Conservation (phyloP, 2,329 filamentous ascomycete species). For the Trichoderma brevicompactum region DNA sequence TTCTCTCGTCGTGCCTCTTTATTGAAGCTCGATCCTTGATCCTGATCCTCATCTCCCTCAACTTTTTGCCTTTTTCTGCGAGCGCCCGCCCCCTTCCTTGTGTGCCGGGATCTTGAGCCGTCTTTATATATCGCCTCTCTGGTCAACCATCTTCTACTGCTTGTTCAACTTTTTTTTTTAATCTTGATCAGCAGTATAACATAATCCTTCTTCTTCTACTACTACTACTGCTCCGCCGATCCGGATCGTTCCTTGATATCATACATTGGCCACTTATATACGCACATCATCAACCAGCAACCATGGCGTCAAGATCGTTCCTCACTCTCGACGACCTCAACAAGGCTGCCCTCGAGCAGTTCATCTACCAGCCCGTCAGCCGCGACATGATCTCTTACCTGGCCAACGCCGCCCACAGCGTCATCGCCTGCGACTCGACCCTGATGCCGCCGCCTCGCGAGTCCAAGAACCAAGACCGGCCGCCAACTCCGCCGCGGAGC, state of each 20-base stretch:
- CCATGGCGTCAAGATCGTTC: slow-evolving; percentile 52
- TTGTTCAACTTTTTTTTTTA: background rate
- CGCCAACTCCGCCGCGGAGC: slow-evolving; percentile 57
- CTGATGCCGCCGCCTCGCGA: slow-evolving; percentile 53
- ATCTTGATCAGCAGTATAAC: no score
- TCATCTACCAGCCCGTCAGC: slow-evolving; percentile 76
- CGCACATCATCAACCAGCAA: slow-evolving; percentile 36
- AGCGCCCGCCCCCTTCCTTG: no score
- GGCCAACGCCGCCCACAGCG: slow-evolving; percentile 72
- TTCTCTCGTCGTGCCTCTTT: background rate
- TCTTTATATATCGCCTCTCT: slow-evolving; percentile 22
- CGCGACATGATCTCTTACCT: slow-evolving; percentile 79
- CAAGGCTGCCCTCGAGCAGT: slow-evolving; percentile 76
- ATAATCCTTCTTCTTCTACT: background rate
- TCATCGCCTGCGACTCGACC: slow-evolving; percentile 76
- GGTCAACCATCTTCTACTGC: background rate
- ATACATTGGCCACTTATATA: slow-evolving; percentile 5
- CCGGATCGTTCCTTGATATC: background rate
- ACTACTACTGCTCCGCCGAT: background rate
- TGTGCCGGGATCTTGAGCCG: background rate
- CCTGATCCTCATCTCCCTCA: slow-evolving; percentile 1
- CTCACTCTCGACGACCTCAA: slow-evolving; percentile 64
- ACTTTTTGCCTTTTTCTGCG: background rate
- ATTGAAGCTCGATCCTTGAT: background rate
- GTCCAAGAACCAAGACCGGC: slow-evolving; percentile 42